phyloP scores from a whole-genome alignment of 257 asterid species.

The Przewalskia tangutica region DNA sequence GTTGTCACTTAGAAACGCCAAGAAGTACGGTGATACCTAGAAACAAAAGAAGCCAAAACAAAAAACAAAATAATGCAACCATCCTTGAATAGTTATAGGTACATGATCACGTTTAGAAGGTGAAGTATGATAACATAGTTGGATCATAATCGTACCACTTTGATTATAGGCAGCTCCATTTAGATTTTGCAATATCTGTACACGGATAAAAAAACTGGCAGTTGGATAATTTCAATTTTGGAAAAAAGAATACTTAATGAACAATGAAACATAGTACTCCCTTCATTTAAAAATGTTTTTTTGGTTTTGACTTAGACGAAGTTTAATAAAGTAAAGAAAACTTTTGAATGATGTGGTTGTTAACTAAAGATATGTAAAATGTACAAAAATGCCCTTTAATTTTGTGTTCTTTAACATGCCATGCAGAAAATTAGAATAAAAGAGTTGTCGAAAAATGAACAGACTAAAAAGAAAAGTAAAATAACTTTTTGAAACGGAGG shows the following conservation, averaged over 20 bases:
- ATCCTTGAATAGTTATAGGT: not conserved
- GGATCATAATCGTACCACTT: not conserved
- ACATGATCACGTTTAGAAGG: not conserved
- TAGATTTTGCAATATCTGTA: constrained; percentile 1
- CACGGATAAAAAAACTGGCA: not conserved
- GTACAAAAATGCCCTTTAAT: too few relatives aligned
- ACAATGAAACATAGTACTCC: not conserved
- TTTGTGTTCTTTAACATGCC: too few relatives aligned
- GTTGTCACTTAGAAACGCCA: not conserved
- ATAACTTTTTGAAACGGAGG: too few relatives aligned
- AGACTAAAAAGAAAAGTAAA: too few relatives aligned
- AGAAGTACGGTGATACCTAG: not conserved
- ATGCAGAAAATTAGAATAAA: too few relatives aligned
- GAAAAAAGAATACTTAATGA: not conserved
- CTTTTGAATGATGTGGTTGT: too few relatives aligned
- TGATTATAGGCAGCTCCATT: not conserved
- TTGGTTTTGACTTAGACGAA: too few relatives aligned
- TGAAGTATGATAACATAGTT: not conserved
- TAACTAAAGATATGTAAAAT: too few relatives aligned
- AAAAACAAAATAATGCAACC: not conserved
- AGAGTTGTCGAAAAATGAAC: too few relatives aligned
- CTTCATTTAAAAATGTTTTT: too few relatives aligned
- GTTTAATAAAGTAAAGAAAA: too few relatives aligned
- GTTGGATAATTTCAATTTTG: not conserved
- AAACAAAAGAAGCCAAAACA: not conserved